Evolutionary conservation across 495 filamentous ascomycete species (phyloP).

Genomic region (Darksidea phi): DNA sequence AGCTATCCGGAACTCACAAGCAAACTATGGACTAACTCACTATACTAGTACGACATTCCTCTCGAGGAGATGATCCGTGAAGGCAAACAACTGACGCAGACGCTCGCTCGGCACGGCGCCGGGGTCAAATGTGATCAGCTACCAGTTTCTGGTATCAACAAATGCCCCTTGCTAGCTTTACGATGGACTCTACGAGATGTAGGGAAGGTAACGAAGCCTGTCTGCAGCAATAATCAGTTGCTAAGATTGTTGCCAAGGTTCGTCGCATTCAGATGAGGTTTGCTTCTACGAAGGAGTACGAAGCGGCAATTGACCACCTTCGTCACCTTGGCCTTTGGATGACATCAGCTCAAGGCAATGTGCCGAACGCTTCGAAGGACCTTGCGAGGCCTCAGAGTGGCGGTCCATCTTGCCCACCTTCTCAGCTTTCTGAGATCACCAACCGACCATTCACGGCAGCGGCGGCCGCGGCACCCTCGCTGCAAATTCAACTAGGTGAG

Average conservation of each 20-base stretch:
- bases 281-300: slow-evolving; percentile 41
- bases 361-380: neutral
- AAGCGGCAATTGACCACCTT: slow-evolving; percentile 37
- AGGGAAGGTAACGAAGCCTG: slow-evolving; percentile 17
- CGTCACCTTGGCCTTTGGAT: slow-evolving; percentile 40
- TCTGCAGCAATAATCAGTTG: neutral
- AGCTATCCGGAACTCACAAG: neutral
- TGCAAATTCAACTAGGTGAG: too few species aligned
- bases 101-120: slow-evolving; percentile 4
- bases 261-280: slow-evolving; percentile 52
- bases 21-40: neutral
- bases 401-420: too few species aligned
- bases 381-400: too few species aligned
- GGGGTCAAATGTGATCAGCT: slow-evolving; percentile 31
- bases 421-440: too few species aligned
- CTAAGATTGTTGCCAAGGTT: slow-evolving; percentile 37
- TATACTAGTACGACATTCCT: slow-evolving; percentile 22
- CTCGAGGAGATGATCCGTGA: slow-evolving; percentile 22
- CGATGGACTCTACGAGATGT: slow-evolving; percentile 29
- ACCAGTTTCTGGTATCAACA: slow-evolving; percentile 28
- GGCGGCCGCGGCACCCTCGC: neutral
- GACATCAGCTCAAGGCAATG: slow-evolving; percentile 3
- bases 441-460: neutral
- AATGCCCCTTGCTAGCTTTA: slow-evolving; percentile 31
- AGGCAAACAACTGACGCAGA: slow-evolving; percentile 3